Evolutionary conservation across 2,329 filamentous ascomycete genomes (phyloP).

Genomic region (Aspergillus sp.): DNA sequence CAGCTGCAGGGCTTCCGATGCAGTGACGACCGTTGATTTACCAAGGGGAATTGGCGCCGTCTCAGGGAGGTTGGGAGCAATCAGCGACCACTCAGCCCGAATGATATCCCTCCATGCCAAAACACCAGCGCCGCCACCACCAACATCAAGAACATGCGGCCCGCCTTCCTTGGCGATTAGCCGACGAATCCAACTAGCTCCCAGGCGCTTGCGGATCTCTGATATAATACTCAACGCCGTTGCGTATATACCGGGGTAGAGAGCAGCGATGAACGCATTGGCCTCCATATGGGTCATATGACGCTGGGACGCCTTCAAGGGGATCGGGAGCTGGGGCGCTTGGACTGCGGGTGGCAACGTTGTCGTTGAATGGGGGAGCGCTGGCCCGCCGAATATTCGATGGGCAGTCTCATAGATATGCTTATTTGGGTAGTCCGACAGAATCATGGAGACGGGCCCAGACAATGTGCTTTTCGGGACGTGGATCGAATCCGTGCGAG

Average conservation of each 20-base stretch:
- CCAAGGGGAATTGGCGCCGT: conserved; percentile 42
- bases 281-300: conserved; percentile 54
- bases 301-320: conserved; percentile 46
- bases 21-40: conserved; percentile 72
- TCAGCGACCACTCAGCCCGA: conserved; percentile 68
- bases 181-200: conserved; percentile 48
- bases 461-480: conserved; percentile 63
- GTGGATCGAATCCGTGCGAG: conserved; percentile 62
- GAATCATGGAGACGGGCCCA: conserved; percentile 58
- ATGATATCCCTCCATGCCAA: conserved; percentile 61
- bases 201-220: conserved; percentile 52
- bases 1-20: conserved; percentile 62
- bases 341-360: conserved; percentile 49
- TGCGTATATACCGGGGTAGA: conserved; percentile 55
- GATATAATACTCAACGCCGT: conserved; percentile 47
- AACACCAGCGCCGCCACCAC: conserved; percentile 52
- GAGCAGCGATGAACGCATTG: conserved; percentile 48
- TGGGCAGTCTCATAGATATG: conserved; percentile 68
- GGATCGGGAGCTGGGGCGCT: conserved; percentile 48
- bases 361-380: conserved; percentile 66
- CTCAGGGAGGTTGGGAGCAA: conserved; percentile 40
- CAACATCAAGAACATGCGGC: conserved; percentile 51
- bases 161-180: conserved; percentile 49
- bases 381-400: conserved; percentile 63
- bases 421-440: conserved; percentile 59